phyloP scores from a whole-genome alignment of 108 stramenopile species.

The Fistulifera pelliculosa region DNA sequence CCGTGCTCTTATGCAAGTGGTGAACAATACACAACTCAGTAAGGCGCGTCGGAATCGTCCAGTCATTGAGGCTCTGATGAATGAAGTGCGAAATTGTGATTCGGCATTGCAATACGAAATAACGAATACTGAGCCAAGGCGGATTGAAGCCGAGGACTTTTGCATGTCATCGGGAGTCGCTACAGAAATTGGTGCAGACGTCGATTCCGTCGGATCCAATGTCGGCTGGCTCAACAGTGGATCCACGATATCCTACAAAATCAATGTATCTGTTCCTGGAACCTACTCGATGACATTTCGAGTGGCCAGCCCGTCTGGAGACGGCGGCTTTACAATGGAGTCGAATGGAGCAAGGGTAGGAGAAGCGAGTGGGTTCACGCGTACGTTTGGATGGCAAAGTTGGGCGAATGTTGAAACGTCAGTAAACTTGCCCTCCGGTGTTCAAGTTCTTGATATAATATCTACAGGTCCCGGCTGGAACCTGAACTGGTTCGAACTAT shows the following conservation, averaged over 20 bases:
- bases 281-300: neutral
- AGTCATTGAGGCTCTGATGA: neutral
- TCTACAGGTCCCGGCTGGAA: neutral
- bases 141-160: neutral
- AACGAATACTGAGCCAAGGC: neutral
- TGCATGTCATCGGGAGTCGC: neutral
- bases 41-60: neutral
- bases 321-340: neutral
- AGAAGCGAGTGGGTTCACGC: neutral
- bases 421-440: no score
- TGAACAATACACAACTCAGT: neutral
- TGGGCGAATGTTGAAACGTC: neutral
- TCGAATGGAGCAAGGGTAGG: no score
- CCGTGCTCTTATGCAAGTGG: neutral
- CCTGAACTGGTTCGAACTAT: neutral
- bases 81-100: no score
- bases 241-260: neutral
- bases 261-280: neutral
- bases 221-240: neutral
- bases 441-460: no score
- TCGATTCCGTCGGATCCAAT: neutral
- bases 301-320: neutral
- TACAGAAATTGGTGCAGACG: neutral
- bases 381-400: constrained; percentile 1
- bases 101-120: no score